Conservation (phyloP, 176 grass and related monocot genomes). For the Carex littledalei region DNA sequence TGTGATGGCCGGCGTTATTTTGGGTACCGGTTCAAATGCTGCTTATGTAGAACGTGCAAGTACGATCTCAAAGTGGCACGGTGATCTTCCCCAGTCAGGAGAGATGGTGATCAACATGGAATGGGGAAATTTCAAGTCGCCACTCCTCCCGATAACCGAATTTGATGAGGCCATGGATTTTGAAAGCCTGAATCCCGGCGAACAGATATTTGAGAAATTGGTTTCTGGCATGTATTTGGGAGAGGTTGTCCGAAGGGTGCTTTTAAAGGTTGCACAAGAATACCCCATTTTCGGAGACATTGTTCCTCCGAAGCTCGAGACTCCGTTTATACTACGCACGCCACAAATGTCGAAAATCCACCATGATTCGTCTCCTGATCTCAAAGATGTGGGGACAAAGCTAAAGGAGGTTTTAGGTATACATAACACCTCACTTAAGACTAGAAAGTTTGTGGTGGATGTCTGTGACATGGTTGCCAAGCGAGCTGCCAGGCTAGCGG, state of each 20-base stretch:
- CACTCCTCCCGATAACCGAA: conserved; percentile 70
- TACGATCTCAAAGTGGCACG: conserved; percentile 60
- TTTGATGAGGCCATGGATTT: conserved; percentile 74
- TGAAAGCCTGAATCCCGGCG: conserved; percentile 84
- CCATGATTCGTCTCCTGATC: conserved; percentile 49
- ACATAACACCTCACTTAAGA: conserved; percentile 40
- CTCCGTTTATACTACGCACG: conserved; percentile 56
- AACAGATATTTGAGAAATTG: conserved; percentile 85
- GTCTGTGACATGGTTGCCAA: conserved; percentile 63
- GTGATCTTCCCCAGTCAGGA: conserved; percentile 39
- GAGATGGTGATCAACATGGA: conserved; percentile 95
- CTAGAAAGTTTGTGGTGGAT: conserved; percentile 53
- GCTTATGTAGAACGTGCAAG: conserved; percentile 74
- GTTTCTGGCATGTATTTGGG: conserved; percentile 83
- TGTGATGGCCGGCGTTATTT: conserved; percentile 61
- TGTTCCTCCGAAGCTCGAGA: conserved; percentile 35
- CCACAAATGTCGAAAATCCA: conserved; percentile 50
- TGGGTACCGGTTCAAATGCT: conserved; percentile 85
- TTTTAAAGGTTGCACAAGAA: conserved; percentile 57
- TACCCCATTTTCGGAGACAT: conserved; percentile 46
- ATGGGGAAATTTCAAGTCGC: conserved; percentile 84
- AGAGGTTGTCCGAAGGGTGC: conserved; percentile 68
- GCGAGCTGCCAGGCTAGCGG: conserved; percentile 63
- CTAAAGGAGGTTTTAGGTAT: conserved; percentile 37
- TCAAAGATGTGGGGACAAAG: conserved; percentile 39